Evolutionary conservation across 768 basidiomycete genomes (phyloP), one percentile per base, ranked within the genome.

Genomic region (Lactarius deliciosus): DNA sequence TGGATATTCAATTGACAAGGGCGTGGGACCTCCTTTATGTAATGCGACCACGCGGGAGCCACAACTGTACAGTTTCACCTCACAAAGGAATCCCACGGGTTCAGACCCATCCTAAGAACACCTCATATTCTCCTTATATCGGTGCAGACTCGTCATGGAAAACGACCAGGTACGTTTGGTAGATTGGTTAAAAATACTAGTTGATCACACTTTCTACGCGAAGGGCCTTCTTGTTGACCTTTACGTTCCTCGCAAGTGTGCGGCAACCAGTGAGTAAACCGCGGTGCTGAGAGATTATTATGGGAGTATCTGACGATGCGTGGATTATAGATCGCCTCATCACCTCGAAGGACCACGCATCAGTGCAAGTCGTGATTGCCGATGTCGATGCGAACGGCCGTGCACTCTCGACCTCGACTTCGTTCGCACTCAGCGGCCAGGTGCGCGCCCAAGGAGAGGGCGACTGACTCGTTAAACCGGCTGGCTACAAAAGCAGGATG

Each of bases 161-260:
- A 94, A 94, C 90, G 92, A 92, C 78, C 86, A 89, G 81, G 92
- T 91, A 76, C 69, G 88, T 28, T 18, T 38, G 2, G n/a, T 5
- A 28, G n/a, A 18, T 5, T 36, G 16, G 71, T 22, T 53, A 36
- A 28, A 65, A 10, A 67, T 34, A 25, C 22, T 18, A 5, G 57
- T 43, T 20, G 25, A 64, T 56, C 59, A 20, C 5, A 58, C n/a
- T 3, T 28, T 11, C n/a, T 55, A 10, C 32, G 22, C 10, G 2
- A 60, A 97, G 93, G 96, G 97, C 81, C 84, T 92, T 78, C 96
- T 99, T 79, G 97, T 99, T 77, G 97, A 98, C 85, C 95, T 99
- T 81, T 99, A 99, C 83, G 96, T 98, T 76, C 97, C 97, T 80
- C 93, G 97, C 86, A 98, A 98, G 81, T 98, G 97, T 79, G 87